Percentiles rank a stretch among this genome's conserved stretches.
phyloP scores from a whole-genome alignment of 2,329 filamentous ascomycete species.

The Trichophyton simii region DNA sequence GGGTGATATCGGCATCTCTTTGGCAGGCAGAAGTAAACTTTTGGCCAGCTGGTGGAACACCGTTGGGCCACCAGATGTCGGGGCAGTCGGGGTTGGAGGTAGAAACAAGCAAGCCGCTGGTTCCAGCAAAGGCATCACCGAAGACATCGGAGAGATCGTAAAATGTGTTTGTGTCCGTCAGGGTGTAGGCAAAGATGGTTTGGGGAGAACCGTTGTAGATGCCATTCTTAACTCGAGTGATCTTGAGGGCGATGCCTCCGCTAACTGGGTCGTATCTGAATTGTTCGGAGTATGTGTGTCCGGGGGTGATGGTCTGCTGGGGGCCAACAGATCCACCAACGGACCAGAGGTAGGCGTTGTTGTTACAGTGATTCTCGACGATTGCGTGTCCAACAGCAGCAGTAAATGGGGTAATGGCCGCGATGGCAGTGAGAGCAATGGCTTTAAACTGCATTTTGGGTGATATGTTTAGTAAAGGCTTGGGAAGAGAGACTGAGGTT shows the following conservation, averaged over 20 bases:
- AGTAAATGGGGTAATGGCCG: slow-evolving; percentile 18
- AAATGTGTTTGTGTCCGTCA: slow-evolving; percentile 26
- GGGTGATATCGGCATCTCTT: slow-evolving; percentile 7
- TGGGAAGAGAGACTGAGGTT: neutral
- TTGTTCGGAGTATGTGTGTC: slow-evolving; percentile 24
- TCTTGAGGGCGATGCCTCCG: slow-evolving; percentile 34
- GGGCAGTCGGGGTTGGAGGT: slow-evolving; percentile 5
- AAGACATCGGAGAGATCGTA: slow-evolving; percentile 35
- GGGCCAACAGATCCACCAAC: slow-evolving; percentile 21
- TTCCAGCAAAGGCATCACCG: slow-evolving; percentile 29
- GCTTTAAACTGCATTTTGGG: slow-evolving; percentile 12
- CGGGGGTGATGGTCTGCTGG: slow-evolving; percentile 19
- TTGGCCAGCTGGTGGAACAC: slow-evolving; percentile 9
- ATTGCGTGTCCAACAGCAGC: slow-evolving; percentile 23
- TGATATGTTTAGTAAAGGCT: neutral
- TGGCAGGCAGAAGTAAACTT: slow-evolving; percentile 6
- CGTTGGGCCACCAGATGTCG: slow-evolving; percentile 8
- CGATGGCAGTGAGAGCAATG: slow-evolving; percentile 9
- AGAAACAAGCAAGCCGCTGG: slow-evolving; percentile 3
- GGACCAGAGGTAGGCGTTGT: slow-evolving; percentile 28
- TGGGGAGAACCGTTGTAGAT: slow-evolving; percentile 27
- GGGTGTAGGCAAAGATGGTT: slow-evolving; percentile 32
- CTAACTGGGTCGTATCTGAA: slow-evolving; percentile 25
- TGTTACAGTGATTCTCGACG: slow-evolving; percentile 24
- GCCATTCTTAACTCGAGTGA: slow-evolving; percentile 26